Evolutionary conservation across 306 rosid genomes (phyloP).

Genomic region (Ormosia semicastrata): DNA sequence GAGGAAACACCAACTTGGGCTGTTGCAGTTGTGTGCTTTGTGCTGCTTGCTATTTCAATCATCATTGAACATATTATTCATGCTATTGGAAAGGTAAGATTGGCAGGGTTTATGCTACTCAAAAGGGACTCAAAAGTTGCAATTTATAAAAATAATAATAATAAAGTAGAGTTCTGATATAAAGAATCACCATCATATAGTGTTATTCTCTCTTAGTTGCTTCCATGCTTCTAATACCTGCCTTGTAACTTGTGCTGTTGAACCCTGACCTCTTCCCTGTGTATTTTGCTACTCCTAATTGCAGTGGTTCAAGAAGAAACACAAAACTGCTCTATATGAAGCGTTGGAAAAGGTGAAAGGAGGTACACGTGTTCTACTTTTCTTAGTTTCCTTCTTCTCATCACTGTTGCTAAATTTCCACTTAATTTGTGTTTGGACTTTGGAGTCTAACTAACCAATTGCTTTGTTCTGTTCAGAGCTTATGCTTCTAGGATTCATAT

Average conservation of each 20-base stretch:
- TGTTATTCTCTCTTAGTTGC: not conserved
- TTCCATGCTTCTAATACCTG: not conserved
- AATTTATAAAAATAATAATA: too few species aligned
- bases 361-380: constrained; percentile 16
- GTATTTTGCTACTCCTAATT: not conserved
- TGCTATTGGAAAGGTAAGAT: constrained; percentile 46
- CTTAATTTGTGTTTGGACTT: not conserved
- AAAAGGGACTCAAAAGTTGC: not conserved
- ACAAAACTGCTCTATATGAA: constrained; percentile 34
- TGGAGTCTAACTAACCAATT: not conserved
- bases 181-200: not conserved
- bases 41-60: constrained; percentile 59
- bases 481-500: constrained; percentile 37
- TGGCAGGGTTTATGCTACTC: not conserved
- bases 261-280: not conserved
- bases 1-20: constrained; percentile 83
- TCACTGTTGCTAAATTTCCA: not conserved
- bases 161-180: too few species aligned
- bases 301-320: constrained; percentile 39
- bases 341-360: constrained; percentile 41
- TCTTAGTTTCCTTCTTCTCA: not conserved
- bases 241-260: not conserved
- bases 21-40: constrained; percentile 73
- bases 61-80: constrained; percentile 62
- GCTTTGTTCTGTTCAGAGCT: constrained; percentile 32